A percentile compares a stretch with the other conserved stretches of the same genome.
These are phyloP conservation scores for Entamoeba moshkovskii DNA, from an alignment of 208 protist species.

Conservation along the genomic window DNA sequence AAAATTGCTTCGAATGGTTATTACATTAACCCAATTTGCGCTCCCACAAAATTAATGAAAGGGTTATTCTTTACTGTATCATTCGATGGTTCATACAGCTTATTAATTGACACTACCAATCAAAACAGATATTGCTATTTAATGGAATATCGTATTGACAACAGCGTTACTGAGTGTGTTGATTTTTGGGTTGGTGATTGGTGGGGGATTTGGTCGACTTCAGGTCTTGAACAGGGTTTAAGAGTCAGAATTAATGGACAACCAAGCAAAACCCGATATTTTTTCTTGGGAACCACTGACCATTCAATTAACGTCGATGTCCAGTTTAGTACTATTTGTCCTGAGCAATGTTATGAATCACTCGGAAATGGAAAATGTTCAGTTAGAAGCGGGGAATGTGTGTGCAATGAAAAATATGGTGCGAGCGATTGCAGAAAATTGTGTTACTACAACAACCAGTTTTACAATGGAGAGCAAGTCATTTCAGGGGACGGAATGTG, in stretches of 20 bases:
- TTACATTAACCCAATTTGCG: background rate
- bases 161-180: background rate
- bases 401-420: background rate
- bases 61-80: background rate
- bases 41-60: background rate
- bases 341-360: background rate
- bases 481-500: background rate
- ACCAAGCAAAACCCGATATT: background rate
- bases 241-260: background rate
- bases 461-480: background rate
- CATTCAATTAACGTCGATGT: background rate
- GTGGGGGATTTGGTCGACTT: background rate
- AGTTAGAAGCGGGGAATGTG: background rate
- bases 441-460: background rate
- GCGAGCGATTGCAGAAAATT: background rate
- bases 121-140: slow-evolving; percentile 4
- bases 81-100: background rate
- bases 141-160: background rate
- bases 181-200: slow-evolving; percentile 4
- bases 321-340: background rate
- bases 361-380: background rate
- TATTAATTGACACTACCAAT: background rate
- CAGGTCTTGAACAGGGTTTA: background rate
- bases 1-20: background rate
- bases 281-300: background rate